A percentile compares a stretch with the other conserved stretches of the same genome.
Conservation (phyloP, 176 grass and related monocot species). For the Ampelocalamus luodianensis region DNA sequence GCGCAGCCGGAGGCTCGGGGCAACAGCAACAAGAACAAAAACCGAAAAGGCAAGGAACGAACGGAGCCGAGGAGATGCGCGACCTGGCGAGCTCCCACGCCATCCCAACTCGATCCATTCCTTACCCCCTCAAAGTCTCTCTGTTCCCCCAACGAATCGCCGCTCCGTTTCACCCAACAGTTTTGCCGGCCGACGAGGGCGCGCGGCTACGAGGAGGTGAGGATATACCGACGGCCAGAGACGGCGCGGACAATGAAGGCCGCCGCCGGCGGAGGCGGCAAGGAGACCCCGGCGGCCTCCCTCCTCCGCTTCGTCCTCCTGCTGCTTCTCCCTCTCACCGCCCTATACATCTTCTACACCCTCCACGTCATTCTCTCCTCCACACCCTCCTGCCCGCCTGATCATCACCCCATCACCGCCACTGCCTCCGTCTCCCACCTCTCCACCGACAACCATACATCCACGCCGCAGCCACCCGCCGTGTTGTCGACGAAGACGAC, state of each 20-base stretch:
- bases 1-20: neutral
- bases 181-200: neutral
- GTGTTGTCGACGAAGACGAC: slow-evolving; percentile 39
- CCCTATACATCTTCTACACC: slow-evolving; percentile 61
- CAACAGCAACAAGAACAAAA: neutral
- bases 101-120: neutral
- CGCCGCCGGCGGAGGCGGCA: slow-evolving; percentile 38
- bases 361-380: slow-evolving; percentile 54
- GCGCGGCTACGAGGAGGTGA: neutral
- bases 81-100: slow-evolving; percentile 20
- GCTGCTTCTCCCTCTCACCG: slow-evolving; percentile 38
- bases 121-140: neutral
- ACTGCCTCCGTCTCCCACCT: slow-evolving; percentile 6
- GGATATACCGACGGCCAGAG: neutral
- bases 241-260: slow-evolving; percentile 51
- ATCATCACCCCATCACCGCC: neutral
- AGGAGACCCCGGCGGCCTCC: slow-evolving; percentile 38
- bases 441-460: neutral
- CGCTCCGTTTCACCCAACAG: neutral
- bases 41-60: neutral
- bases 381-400: slow-evolving; percentile 14
- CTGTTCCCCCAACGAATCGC: neutral
- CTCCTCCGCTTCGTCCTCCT: slow-evolving; percentile 35
- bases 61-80: slow-evolving; percentile 24
- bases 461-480: neutral